Evolutionary conservation across 306 rosid genomes (phyloP).

Genomic region (Rosa lucieae): DNA sequence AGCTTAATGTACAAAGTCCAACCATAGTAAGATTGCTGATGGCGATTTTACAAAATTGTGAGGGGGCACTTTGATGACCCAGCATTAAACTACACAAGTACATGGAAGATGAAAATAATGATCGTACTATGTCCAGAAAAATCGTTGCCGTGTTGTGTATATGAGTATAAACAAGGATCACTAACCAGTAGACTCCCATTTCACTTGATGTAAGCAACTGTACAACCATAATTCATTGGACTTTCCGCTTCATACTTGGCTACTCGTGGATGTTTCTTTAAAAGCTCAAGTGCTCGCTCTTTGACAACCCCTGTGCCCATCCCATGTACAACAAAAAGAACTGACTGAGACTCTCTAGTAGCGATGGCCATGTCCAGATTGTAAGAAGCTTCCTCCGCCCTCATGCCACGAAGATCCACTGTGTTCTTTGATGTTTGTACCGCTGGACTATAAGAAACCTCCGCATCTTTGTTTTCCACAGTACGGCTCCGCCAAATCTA

Average conservation of each 20-base stretch:
- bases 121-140: not conserved
- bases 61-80: not conserved
- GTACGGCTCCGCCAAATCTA: slow-evolving; percentile 38
- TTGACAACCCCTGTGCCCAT: slow-evolving; percentile 89
- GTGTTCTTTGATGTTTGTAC: slow-evolving; percentile 86
- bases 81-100: not conserved
- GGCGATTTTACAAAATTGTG: slow-evolving; percentile 10
- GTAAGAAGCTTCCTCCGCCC: slow-evolving; percentile 75
- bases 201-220: slow-evolving; percentile 80
- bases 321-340: slow-evolving; percentile 84
- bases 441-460: slow-evolving; percentile 55
- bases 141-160: not conserved
- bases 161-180: slow-evolving; percentile 11
- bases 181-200: not conserved
- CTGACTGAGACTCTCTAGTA: slow-evolving; percentile 58
- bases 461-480: slow-evolving; percentile 36
- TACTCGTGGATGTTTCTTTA: slow-evolving; percentile 64
- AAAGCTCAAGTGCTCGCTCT: slow-evolving; percentile 57
- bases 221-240: slow-evolving; percentile 86
- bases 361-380: slow-evolving; percentile 72
- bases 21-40: not conserved
- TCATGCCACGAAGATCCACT: slow-evolving; percentile 82
- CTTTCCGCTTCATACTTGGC: slow-evolving; percentile 68
- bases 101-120: not conserved
- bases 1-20: not conserved